phyloP scores from a whole-genome alignment of 2,329 filamentous ascomycete species.

The Microcyclosporella mali region DNA sequence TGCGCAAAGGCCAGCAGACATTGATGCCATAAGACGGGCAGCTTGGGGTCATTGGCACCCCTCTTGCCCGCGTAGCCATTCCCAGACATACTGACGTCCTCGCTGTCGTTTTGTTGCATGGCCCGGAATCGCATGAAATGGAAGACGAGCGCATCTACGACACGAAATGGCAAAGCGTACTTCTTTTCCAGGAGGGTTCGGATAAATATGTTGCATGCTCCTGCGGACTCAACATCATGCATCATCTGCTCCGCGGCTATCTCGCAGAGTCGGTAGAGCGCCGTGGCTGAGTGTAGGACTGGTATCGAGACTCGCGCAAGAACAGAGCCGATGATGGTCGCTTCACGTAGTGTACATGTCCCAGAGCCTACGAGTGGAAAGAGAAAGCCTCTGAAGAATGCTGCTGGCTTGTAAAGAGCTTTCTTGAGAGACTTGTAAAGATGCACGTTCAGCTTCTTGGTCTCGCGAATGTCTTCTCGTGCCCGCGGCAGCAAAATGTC shows the following conservation, averaged over 20 bases:
- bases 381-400: conserved; percentile 93
- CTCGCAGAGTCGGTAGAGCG: conserved; percentile 85
- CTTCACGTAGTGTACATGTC: conserved; percentile 87
- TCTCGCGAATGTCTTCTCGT: conserved; percentile 89
- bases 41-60: conserved; percentile 41
- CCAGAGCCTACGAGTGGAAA: conserved; percentile 82
- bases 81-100: conserved; percentile 52
- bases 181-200: conserved; percentile 91
- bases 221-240: conserved; percentile 75
- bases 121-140: conserved; percentile 88
- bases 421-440: conserved; percentile 93
- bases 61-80: conserved; percentile 30
- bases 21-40: conserved; percentile 96
- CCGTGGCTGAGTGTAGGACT: conserved; percentile 85
- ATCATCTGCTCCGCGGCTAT: conserved; percentile 87
- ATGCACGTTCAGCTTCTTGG: conserved; percentile 91
- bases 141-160: conserved; percentile 90
- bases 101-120: conserved; percentile 53
- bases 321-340: conserved; percentile 82
- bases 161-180: conserved; percentile 90
- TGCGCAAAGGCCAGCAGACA: conserved; percentile 87
- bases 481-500: conserved; percentile 82
- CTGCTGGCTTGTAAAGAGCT: conserved; percentile 83
- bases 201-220: conserved; percentile 92
- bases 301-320: conserved; percentile 79